Base-by-base conservation (phyloP, 805 yeast genomes). In the Wickerhamomyces canadensis region DNA sequence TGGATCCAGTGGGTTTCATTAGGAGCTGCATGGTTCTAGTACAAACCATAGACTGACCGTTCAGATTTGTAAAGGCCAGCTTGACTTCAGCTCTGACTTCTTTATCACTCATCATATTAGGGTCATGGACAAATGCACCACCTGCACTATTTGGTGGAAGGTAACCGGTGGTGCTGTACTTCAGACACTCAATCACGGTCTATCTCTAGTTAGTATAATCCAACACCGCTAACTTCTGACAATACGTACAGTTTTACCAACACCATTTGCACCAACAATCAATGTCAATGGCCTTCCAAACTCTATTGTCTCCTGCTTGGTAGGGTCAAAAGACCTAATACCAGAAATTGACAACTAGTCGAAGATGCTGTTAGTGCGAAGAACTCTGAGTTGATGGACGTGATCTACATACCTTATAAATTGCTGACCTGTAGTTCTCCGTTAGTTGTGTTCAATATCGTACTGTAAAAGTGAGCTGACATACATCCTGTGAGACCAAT, bases 61-160 rank as follows among this genome's bases (percentile, higher is more conserved):
- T 78, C 21, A 84, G 76, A 49, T 80, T 79, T 29, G 75, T 74
- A 53, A 88, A 89, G 0, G 94, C 95, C 38, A 93, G 65, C 51
- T 88, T 91, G 36, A 93, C 87, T 55, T 89, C 97, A 0, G 96
- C 98, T 39, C 78, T 72, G 3, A 91, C 93, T 45, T 78, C 82
- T 37, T 78, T 76, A 31, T 85, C 80, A 31, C 85, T 84, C 4
- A 80, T 72, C 40, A 86, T 69, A 40, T 80, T 78, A 0, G 98
- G 98, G 64, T 93, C 98, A 52, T 88, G 93, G 7, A 93, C 75
- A 57, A 93, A 93, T 2, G 97, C 98, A 8, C 98, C 98, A 36
- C 95, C 95, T 56, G 85, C 88, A 31, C 89, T 79, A 53, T 91
- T 89, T 0, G 98, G 98, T 2, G 99, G 99, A 41, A 89, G 65